These are phyloP conservation scores for Fusarium sp. DNA, from an alignment of 2,329 filamentous ascomycete genomes.

Conservation along the genomic window DNA sequence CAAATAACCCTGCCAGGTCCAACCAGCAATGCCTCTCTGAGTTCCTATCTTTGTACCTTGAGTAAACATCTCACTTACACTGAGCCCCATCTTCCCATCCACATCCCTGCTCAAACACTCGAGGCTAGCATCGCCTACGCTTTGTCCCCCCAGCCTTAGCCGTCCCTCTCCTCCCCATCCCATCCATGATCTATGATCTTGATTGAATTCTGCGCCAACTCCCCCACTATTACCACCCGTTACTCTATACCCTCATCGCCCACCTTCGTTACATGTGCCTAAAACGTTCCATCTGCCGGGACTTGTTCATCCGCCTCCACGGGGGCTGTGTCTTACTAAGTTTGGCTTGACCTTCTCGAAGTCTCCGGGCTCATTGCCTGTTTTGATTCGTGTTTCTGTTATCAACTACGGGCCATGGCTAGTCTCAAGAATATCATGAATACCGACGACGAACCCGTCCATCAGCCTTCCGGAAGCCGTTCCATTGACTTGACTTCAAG, in stretches of 20 bases:
- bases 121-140: constrained; percentile 47
- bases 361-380: constrained; percentile 53
- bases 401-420: constrained; percentile 64
- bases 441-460: constrained; percentile 64
- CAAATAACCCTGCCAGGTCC: constrained; percentile 28
- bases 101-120: constrained; percentile 41
- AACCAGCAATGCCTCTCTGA: constrained; percentile 50
- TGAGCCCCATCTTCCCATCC: constrained; percentile 34
- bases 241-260: constrained; percentile 50
- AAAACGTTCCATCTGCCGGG: constrained; percentile 49
- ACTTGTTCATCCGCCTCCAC: constrained; percentile 53
- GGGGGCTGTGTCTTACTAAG: constrained; percentile 66
- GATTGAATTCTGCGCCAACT: constrained; percentile 45
- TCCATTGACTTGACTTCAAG: constrained; percentile 59
- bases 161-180: constrained; percentile 47
- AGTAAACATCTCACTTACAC: constrained; percentile 41
- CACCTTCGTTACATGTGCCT: constrained; percentile 54
- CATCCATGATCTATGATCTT: constrained; percentile 41
- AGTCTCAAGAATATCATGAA: constrained; percentile 72
- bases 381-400: constrained; percentile 56
- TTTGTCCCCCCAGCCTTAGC: constrained; percentile 41
- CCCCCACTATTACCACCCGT: constrained; percentile 46
- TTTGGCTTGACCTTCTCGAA: constrained; percentile 55
- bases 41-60: constrained; percentile 48
- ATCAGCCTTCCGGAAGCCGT: constrained; percentile 63